Base-by-base conservation (phyloP, 2,329 filamentous ascomycete genomes). In the Fusarium sp. region DNA sequence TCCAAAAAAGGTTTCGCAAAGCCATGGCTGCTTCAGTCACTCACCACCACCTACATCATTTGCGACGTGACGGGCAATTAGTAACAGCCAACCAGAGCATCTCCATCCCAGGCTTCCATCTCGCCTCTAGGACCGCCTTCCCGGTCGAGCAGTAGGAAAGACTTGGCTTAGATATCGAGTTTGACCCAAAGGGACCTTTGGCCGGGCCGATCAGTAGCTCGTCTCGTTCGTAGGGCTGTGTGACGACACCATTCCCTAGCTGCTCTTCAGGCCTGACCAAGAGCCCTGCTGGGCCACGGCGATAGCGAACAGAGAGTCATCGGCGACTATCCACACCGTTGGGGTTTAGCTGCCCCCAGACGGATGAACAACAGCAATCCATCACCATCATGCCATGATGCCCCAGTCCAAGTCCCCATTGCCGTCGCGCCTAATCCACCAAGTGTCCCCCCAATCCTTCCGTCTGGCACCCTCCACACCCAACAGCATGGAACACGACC, bases 221-320 rank as follows among this genome's bases (percentile, higher is more conserved):
- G 73, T 77, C 38, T 42, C 11, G 38, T 42, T 42, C 76, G 75
- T 80, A 80, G 78, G 78, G 78, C 78, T 80, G 78, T 80, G 77
- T 79, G 77, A 77, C 76, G 75, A 79, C 70, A 77, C 47, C 65
- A 45, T 61, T 66, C 60, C 65, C 66, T 65, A n/a, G 63, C 33
- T 50, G 25, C 68, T 56, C 59, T 61, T 35, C 57, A 56, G 18
- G 31, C 66, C 64, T 40, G 42, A 45, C 42, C 20, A 25, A 45
- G 42, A 45, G 42, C 40, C 40, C 40, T 45, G 40, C 42, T 45
- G 22, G 42, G 14, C 20, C 22, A 45, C 42, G 42, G 42, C 20
- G 42, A 45, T 25, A 45, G 42, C 42, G 42, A 68, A 54, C 20
- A 42, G 56, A 64, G 35, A 57, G 38, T 35, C 60, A 59, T 42